Conservation (phyloP, 805 yeast genomes). For the Schizosaccharomyces octosporus region DNA sequence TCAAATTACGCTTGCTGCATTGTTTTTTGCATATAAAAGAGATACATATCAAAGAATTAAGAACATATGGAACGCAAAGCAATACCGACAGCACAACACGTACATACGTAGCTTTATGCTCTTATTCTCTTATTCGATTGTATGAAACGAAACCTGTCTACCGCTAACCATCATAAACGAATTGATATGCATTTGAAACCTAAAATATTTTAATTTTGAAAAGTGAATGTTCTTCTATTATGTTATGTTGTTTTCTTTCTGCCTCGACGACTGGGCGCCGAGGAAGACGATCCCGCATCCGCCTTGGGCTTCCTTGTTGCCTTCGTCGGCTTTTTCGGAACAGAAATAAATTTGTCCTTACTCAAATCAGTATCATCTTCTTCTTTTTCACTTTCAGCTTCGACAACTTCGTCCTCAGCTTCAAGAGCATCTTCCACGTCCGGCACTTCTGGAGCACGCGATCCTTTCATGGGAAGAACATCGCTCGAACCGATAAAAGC, state of each 20-base stretch:
- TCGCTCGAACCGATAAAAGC: conserved; percentile 24
- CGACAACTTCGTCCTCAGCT: conserved; percentile 1
- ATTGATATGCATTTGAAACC: neutral
- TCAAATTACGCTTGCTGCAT: too few relatives aligned
- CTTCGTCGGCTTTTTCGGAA: neutral
- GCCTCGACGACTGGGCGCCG: neutral
- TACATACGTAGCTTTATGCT: too few relatives aligned
- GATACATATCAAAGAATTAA: too few relatives aligned
- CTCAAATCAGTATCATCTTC: neutral
- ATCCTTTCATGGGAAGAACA: neutral
- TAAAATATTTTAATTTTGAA: neutral
- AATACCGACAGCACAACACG: too few relatives aligned
- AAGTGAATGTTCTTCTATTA: too few relatives aligned
- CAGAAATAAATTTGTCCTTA: conserved; percentile 1
- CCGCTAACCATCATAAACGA: too few relatives aligned
- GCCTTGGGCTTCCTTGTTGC: neutral
- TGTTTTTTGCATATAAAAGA: too few relatives aligned
- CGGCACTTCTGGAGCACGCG: neutral
- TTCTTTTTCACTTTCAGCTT: neutral
- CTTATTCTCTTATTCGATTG: too few relatives aligned
- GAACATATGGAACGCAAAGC: too few relatives aligned
- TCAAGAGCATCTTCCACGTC: conserved; percentile 1
- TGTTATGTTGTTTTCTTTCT: neutral
- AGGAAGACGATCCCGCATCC: neutral
- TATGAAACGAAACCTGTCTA: too few relatives aligned